Evolutionary conservation across 768 basidiomycete genomes (phyloP).

Genomic region (Suillus ampliporus): DNA sequence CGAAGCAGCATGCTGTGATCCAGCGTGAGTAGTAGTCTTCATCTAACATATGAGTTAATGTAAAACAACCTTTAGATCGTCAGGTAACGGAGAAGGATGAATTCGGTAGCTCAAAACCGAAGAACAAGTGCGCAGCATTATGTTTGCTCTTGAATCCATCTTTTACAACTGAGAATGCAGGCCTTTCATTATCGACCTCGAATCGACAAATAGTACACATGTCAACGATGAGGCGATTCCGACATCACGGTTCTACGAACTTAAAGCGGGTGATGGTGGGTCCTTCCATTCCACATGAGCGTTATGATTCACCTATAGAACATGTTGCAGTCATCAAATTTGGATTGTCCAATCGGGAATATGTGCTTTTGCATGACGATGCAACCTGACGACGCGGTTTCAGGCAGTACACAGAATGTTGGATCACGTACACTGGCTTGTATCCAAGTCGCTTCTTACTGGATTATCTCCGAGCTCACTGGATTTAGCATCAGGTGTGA

Average conservation of each 20-base stretch:
- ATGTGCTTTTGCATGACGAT: constrained; percentile 86
- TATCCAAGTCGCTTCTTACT: not conserved
- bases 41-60: constrained; percentile 14
- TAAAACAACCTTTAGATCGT: constrained; percentile 57
- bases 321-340: constrained; percentile 76
- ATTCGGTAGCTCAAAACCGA: constrained; percentile 76
- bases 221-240: constrained; percentile 91
- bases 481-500: not conserved
- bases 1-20: constrained; percentile 97
- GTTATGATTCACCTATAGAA: constrained; percentile 16
- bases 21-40: constrained; percentile 66
- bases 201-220: constrained; percentile 95
- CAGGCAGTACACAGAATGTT: constrained; percentile 1
- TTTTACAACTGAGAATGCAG: constrained; percentile 45
- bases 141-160: constrained; percentile 11
- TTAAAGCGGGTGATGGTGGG: constrained; percentile 80
- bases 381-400: constrained; percentile 43
- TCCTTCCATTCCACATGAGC: not conserved
- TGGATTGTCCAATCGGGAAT: constrained; percentile 80
- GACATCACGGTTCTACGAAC: constrained; percentile 83
- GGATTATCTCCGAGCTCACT: not conserved
- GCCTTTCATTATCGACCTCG: constrained; percentile 96
- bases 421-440: not conserved
- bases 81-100: constrained; percentile 88
- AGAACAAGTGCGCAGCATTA: constrained; percentile 72